phyloP scores from a whole-genome alignment of 2,329 filamentous ascomycete genomes.

The Leptographium flavum region DNA sequence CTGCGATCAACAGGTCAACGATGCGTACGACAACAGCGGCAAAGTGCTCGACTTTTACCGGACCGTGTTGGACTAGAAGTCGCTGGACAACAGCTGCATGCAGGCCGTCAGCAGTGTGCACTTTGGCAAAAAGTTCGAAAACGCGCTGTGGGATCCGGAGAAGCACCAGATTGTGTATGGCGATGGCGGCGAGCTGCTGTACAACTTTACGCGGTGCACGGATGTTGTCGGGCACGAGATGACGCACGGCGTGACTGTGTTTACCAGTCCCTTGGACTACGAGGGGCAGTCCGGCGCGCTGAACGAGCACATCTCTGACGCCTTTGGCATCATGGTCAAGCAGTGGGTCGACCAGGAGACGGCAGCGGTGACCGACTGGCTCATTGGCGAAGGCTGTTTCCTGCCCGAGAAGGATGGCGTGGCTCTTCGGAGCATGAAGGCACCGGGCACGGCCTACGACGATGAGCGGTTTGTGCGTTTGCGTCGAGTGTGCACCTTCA shows the following conservation, averaged over 20 bases:
- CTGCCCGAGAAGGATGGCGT: constrained; percentile 34
- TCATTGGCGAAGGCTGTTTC: constrained; percentile 38
- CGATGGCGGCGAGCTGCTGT: constrained; percentile 36
- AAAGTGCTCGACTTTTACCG: constrained; percentile 34
- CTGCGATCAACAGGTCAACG: constrained; percentile 29
- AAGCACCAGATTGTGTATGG: constrained; percentile 40
- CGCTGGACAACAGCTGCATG: constrained; percentile 35
- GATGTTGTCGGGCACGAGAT: constrained; percentile 45
- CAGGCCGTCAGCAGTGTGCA: constrained; percentile 38
- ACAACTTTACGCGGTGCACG: constrained; percentile 34
- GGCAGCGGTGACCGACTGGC: constrained; percentile 34
- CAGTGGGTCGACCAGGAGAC: constrained; percentile 32
- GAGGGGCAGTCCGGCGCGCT: constrained; percentile 36
- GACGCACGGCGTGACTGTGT: constrained; percentile 39
- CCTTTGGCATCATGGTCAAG: constrained; percentile 43
- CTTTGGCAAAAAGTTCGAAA: constrained; percentile 33
- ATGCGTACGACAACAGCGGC: constrained; percentile 35
- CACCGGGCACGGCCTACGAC: constrained; percentile 36
- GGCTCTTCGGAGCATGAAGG: constrained; percentile 39
- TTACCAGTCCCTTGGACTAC: constrained; percentile 35
- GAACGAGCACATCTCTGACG: constrained; percentile 42
- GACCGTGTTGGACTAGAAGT: constrained; percentile 33
- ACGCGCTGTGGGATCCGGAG: constrained; percentile 39
- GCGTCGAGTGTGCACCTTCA: no score
- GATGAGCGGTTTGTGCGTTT: constrained; percentile 30